These are phyloP conservation scores for Phyllosticta capitalensis DNA, from an alignment of 2,329 filamentous ascomycete species.

Conservation along the genomic window DNA sequence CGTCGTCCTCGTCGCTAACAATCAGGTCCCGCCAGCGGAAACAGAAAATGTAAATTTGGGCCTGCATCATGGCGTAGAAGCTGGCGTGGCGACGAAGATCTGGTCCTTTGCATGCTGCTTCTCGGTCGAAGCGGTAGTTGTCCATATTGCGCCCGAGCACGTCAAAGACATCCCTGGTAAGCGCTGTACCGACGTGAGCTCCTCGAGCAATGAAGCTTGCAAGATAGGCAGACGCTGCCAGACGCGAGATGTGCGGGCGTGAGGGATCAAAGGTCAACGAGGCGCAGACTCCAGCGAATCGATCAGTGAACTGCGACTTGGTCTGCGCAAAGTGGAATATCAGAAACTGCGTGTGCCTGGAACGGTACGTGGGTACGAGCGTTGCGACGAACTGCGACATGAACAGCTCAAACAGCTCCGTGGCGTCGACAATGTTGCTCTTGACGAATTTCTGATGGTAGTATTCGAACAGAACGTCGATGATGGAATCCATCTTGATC, in stretches of 20 bases:
- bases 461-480: constrained; percentile 78
- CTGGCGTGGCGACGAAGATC: constrained; percentile 74
- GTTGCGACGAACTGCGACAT: constrained; percentile 78
- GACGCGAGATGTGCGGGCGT: constrained; percentile 58
- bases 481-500: constrained; percentile 80
- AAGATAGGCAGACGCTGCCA: constrained; percentile 83
- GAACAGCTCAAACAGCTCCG: constrained; percentile 67
- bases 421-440: constrained; percentile 54
- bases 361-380: constrained; percentile 83
- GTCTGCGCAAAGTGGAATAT: constrained; percentile 91
- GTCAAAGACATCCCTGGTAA: constrained; percentile 74
- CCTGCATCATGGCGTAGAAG: constrained; percentile 84
- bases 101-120: constrained; percentile 67
- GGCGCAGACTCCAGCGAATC: constrained; percentile 71
- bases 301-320: constrained; percentile 66
- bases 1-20: constrained; percentile 41
- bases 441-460: constrained; percentile 65
- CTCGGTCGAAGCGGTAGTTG: constrained; percentile 60
- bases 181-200: constrained; percentile 63
- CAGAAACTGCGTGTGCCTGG: constrained; percentile 88
- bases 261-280: constrained; percentile 61
- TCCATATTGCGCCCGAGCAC: constrained; percentile 72
- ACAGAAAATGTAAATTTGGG: constrained; percentile 89
- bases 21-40: constrained; percentile 94
- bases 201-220: constrained; percentile 91